Evolutionary conservation across 805 yeast species (phyloP).

Genomic region (Brettanomyces sp.): DNA sequence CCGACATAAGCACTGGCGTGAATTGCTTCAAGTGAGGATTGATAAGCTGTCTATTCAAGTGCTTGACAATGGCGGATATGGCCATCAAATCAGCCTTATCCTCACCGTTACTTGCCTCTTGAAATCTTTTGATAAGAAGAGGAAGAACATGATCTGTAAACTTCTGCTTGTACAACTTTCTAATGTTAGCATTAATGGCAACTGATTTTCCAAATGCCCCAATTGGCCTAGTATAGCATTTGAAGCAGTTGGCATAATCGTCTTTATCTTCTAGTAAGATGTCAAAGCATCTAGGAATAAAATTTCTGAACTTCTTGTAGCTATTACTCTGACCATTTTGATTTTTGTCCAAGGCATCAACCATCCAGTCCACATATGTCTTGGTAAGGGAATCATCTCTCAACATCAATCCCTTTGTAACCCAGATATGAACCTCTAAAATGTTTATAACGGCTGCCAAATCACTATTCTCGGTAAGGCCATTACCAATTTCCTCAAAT

Average conservation of each 20-base stretch:
- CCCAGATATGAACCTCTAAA: conserved; percentile 60
- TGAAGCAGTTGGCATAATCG: conserved; percentile 39
- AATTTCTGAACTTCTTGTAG: conserved; percentile 20
- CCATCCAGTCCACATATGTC: conserved; percentile 24
- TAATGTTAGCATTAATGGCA: conserved; percentile 48
- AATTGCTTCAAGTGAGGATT: conserved; percentile 54
- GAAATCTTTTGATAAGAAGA: conserved; percentile 39
- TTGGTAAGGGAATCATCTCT: conserved; percentile 37
- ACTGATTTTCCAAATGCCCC: conserved; percentile 12
- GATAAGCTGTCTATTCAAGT: conserved; percentile 53
- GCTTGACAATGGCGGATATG: conserved; percentile 56
- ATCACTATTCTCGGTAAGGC: neutral
- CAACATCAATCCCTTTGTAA: conserved; percentile 58
- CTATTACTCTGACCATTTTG: conserved; percentile 4
- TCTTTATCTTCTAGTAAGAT: conserved; percentile 51
- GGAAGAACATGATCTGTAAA: conserved; percentile 58
- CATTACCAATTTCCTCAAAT: conserved; percentile 3
- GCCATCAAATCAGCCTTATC: conserved; percentile 54
- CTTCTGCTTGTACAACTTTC: conserved; percentile 72
- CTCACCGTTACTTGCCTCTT: conserved; percentile 12
- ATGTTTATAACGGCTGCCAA: conserved; percentile 12
- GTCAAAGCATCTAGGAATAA: conserved; percentile 48
- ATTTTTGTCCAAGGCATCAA: conserved; percentile 25
- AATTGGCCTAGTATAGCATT: conserved; percentile 29
- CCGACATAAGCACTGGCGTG: conserved; percentile 63